A percentile compares a stretch with the other conserved stretches of the same genome.
Conservation (phyloP, 257 asterid species). For the Jacaranda copaia region DNA sequence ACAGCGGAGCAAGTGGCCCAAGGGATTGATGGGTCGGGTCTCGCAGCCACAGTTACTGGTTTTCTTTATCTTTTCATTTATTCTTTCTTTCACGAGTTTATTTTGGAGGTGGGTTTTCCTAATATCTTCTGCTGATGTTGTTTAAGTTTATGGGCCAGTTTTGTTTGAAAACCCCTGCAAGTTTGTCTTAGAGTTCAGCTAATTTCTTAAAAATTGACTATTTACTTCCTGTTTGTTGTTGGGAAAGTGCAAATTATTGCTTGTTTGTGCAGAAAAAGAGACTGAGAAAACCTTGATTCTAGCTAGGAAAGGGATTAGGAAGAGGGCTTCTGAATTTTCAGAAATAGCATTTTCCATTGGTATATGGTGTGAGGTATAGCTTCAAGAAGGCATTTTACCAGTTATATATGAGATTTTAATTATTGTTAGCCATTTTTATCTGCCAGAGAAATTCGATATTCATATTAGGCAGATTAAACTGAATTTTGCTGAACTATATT, state of each 20-base stretch:
- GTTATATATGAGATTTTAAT: too few species aligned
- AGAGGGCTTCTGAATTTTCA: neutral
- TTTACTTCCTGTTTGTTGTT: neutral
- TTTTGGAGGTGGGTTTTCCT: neutral
- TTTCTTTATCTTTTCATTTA: neutral
- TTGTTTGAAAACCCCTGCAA: neutral
- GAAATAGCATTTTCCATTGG: too few species aligned
- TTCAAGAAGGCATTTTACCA: too few species aligned
- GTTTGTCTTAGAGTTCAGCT: neutral
- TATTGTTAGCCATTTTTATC: too few species aligned
- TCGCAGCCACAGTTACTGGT: slow-evolving; percentile 76
- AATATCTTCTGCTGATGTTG: neutral
- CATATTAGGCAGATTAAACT: too few species aligned
- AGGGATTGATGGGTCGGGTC: slow-evolving; percentile 69
- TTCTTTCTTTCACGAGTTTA: neutral
- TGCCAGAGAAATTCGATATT: too few species aligned
- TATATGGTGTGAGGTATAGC: too few species aligned
- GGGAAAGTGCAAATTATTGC: neutral
- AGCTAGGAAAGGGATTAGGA: neutral
- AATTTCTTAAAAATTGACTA: neutral
- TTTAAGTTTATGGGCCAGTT: neutral
- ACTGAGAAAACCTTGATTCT: neutral
- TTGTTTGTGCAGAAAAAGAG: neutral
- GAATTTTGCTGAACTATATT: too few species aligned
- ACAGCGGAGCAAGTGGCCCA: slow-evolving; percentile 71